phyloP scores from a whole-genome alignment of 176 grass and related monocot species.

The Avena atlantica region DNA sequence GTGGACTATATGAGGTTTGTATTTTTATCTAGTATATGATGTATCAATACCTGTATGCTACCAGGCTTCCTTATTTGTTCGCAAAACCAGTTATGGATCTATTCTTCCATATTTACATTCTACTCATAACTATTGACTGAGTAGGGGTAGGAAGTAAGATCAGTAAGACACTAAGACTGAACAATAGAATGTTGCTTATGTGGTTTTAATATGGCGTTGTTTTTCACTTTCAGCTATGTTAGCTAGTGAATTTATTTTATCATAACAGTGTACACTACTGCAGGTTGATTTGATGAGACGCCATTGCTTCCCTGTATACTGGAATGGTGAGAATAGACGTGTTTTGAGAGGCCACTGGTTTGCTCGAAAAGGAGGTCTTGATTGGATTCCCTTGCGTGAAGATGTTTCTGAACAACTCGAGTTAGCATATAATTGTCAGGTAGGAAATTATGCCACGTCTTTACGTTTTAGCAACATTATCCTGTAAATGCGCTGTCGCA shows the following conservation, averaged over 20 bases:
- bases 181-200: not conserved
- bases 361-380: constrained; percentile 82
- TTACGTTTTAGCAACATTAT: constrained; percentile 17
- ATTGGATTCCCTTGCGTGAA: constrained; percentile 97
- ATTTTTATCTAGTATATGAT: constrained; percentile 9
- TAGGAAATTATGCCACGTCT: constrained; percentile 4
- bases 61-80: constrained; percentile 8
- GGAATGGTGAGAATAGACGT: constrained; percentile 96
- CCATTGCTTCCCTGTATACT: constrained; percentile 98
- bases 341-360: constrained; percentile 96
- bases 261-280: constrained; percentile 30
- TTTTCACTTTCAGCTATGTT: constrained; percentile 14
- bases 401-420: constrained; percentile 96
- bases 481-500: not conserved
- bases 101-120: constrained; percentile 16
- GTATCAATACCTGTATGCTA: not conserved
- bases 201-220: not conserved
- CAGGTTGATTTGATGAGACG: constrained; percentile 91
- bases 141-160: not conserved
- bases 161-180: not conserved
- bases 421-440: constrained; percentile 77
- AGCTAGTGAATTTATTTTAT: not conserved
- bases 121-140: not conserved
- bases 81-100: constrained; percentile 6
- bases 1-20: constrained; percentile 93